Conservation (phyloP, 345 rosid genomes). For the Lumnitzera littorea region DNA sequence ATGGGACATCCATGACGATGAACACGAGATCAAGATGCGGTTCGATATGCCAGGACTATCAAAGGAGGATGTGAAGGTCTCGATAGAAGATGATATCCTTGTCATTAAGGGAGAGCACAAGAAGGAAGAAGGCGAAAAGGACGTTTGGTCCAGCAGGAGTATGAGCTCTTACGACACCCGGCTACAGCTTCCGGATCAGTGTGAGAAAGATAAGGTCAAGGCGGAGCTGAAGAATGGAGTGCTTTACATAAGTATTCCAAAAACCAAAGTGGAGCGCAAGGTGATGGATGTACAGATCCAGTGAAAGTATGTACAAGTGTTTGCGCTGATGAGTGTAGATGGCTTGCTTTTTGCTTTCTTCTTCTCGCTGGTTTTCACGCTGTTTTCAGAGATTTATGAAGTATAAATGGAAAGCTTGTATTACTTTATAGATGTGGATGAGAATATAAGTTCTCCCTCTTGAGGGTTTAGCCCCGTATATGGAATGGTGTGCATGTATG, state of each 20-base stretch:
- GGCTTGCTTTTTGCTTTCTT: too few relatives aligned
- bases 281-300: slow-evolving; percentile 38
- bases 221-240: slow-evolving; percentile 79
- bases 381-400: too few relatives aligned
- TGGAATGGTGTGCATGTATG: too few relatives aligned
- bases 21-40: slow-evolving; percentile 66
- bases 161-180: slow-evolving; percentile 43
- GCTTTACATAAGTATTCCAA: slow-evolving; percentile 53
- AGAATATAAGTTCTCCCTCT: too few relatives aligned
- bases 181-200: slow-evolving; percentile 51
- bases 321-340: not conserved
- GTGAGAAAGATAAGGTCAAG: slow-evolving; percentile 51
- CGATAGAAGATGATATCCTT: slow-evolving; percentile 55
- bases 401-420: too few relatives aligned
- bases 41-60: slow-evolving; percentile 83
- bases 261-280: slow-evolving; percentile 50
- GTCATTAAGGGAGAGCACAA: slow-evolving; percentile 58
- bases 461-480: too few relatives aligned
- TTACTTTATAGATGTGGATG: too few relatives aligned
- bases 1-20: slow-evolving; percentile 82
- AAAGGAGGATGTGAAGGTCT: slow-evolving; percentile 69
- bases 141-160: slow-evolving; percentile 37
- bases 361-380: too few relatives aligned
- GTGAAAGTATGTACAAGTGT: not conserved
- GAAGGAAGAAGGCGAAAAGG: slow-evolving; percentile 31